These are phyloP conservation scores for Fusarium nygamai DNA, from an alignment of 2,329 filamentous ascomycete species.

Conservation along the genomic window DNA sequence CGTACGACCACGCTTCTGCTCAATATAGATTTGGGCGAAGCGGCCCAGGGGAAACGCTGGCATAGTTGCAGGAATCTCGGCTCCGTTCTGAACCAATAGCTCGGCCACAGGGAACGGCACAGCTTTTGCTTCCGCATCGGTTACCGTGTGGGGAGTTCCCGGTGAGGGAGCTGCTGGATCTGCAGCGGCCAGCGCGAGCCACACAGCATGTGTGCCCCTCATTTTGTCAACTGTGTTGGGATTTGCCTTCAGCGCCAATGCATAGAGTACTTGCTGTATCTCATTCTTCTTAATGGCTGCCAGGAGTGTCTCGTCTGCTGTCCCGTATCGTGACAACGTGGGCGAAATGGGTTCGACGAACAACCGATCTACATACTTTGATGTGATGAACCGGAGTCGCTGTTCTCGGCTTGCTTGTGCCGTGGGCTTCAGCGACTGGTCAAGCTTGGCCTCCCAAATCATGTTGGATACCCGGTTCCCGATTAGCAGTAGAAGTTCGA, in stretches of 20 bases:
- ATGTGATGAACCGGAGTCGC: conserved; percentile 91
- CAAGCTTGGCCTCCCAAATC: conserved; percentile 91
- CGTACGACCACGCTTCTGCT: conserved; percentile 72
- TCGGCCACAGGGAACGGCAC: conserved; percentile 90
- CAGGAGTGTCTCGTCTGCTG: conserved; percentile 86
- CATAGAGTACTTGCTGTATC: conserved; percentile 91
- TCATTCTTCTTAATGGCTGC: conserved; percentile 97
- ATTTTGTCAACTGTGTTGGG: conserved; percentile 89
- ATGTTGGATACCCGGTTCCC: conserved; percentile 96
- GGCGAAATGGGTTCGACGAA: conserved; percentile 83
- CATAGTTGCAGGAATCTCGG: conserved; percentile 79
- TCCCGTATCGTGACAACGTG: conserved; percentile 78
- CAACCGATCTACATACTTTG: conserved; percentile 88
- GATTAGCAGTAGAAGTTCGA: conserved; percentile 89
- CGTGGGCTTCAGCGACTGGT: conserved; percentile 76
- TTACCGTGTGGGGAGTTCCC: conserved; percentile 54
- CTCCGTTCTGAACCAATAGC: conserved; percentile 91
- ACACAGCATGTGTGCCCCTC: conserved; percentile 87
- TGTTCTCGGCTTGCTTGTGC: conserved; percentile 87
- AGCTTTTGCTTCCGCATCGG: conserved; percentile 60
- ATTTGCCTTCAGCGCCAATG: conserved; percentile 84
- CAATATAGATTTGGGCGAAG: conserved; percentile 84
- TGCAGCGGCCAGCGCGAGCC: conserved; percentile 89
- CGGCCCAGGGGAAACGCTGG: conserved; percentile 86
- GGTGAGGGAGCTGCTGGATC: conserved; percentile 83